Evolutionary conservation across 106 monocot genomes (phyloP), one percentile per base, ranked within the genome.

Genomic region (Chionographis japonica): DNA sequence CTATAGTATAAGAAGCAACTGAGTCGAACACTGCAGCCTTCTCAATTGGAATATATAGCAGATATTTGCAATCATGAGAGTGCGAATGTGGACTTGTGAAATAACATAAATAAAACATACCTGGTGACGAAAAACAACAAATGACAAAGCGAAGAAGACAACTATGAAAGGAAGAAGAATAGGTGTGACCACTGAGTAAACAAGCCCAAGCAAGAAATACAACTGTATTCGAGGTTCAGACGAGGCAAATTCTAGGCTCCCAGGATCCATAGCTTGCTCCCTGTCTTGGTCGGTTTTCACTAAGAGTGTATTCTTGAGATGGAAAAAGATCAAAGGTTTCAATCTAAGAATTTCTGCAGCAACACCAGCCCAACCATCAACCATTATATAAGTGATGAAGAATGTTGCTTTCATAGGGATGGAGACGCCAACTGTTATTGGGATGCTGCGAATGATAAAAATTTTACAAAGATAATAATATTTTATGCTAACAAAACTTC

Each of bases 401-500:
- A 94, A 94, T 66, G 90, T 88, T 75, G 94, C 94, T 67, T 88
- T 95, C 91, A 88, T 86, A 27, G 95, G 95, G 38, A 95, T 95
- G 10, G 91, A 80, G 40, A 80, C 73, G 20, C 95, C 95, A 57
- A 95, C 66, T 40, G 78, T 89, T 67, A 50, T 67, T 16, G 95
- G 95, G 77, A 91, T 80, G 65, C 94, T 94, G 78, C 67, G 81
- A 58, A 80, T 56, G 59, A 65, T 27, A 0, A 27, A 27, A 27
- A 27, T 27, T 27, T 27, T 27, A 27, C 27, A 27, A 27, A 27
- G 27, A 27, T 27, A 27, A 27, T 27, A 27, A 27, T 27, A 27
- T 27, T 27, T 1, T 27, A 27, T 27, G 27, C 27, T 27, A 27
- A 27, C 27, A 27, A 27, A 27, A 27, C 1, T 27, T 27, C 27